A percentile compares a stretch with the other conserved stretches of the same genome.
phyloP scores from a whole-genome alignment of 2,329 filamentous ascomycete species.

The Chalaropsis thielavioides region DNA sequence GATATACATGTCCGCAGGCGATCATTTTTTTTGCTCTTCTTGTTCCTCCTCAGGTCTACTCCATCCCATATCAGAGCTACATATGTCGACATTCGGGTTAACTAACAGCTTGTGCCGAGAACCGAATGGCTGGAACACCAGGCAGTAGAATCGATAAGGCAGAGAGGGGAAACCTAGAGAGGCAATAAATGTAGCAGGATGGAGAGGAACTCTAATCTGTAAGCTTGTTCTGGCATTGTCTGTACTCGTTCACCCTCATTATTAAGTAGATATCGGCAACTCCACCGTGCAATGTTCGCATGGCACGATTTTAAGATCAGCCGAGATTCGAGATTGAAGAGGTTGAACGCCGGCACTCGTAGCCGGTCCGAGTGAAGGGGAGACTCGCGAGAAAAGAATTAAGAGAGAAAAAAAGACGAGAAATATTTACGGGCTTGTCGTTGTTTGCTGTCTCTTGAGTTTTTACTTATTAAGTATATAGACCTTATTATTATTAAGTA shows the following conservation, averaged over 20 bases:
- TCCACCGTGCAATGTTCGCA: not conserved
- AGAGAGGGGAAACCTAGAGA: not conserved
- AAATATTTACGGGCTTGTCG: not conserved
- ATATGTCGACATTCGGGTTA: not conserved
- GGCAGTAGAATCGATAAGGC: too few relatives aligned
- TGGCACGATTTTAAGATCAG: not conserved
- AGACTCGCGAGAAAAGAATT: not conserved
- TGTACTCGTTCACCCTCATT: too few relatives aligned
- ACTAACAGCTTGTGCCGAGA: not conserved
- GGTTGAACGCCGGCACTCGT: not conserved
- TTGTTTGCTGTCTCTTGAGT: not conserved
- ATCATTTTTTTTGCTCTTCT: too few relatives aligned
- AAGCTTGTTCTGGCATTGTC: not conserved
- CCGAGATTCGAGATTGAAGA: not conserved
- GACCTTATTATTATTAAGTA: too few relatives aligned
- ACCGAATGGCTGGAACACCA: not conserved
- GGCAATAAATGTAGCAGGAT: not conserved
- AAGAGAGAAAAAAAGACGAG: not conserved
- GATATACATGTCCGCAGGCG: not conserved
- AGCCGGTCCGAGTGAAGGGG: not conserved
- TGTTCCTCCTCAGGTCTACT: not conserved
- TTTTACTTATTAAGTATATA: too few relatives aligned
- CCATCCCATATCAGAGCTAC: not conserved
- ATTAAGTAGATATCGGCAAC: not conserved
- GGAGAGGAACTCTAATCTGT: not conserved